Base-by-base conservation (phyloP, 2,329 filamentous ascomycete genomes). In the Aspergillus arachidicola region DNA sequence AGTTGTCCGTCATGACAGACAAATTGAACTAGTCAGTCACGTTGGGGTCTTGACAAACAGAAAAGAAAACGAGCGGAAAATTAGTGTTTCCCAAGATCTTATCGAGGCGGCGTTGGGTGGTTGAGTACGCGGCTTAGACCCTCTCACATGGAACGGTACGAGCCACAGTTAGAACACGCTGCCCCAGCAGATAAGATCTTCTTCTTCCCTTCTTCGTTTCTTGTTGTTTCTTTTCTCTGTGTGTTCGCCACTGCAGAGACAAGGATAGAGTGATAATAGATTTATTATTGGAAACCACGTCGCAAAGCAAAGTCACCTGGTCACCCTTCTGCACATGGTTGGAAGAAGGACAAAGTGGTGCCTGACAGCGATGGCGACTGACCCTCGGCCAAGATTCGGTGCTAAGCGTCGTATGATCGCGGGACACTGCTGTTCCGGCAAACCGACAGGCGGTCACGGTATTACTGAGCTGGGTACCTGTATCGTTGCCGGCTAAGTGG, bases 341-440 rank as follows among this genome's bases (percentile, higher is more conserved):
- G 48, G 16, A 32, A n/a, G 48, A 51, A 51, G 28, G 48, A 51
- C 48, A 12, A 34, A 51, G 9, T 34, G 48, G 28, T 51, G 48
- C 48, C 48, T 51, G 36, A 59, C 36, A 57, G 59, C 34, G 19
- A 57, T 36, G 48, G 51, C 50, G 43, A 53, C 59, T 57, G 26
- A 43, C 30, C 48, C 23, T 56, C 36, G 21, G 38, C 10, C 50
- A 55, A 55, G 51, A 55, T 38, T 55, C 51, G 51, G 51, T 21
- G 21, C 51, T 55, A 56, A 54, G 41, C 62, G 67, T 70, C 71
- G 72, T 74, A 75, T 75, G 72, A 75, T 75, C 73, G 68, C 72
- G 72, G 73, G 68, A 69, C 55, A 51, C 59, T 60, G 67, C 62
- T 56, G 61, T 74, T 74, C 73, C 73, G 72, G 68, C 69, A 70